Base-by-base conservation (phyloP, 2,329 filamentous ascomycete species). In the Aulographum hederae region DNA sequence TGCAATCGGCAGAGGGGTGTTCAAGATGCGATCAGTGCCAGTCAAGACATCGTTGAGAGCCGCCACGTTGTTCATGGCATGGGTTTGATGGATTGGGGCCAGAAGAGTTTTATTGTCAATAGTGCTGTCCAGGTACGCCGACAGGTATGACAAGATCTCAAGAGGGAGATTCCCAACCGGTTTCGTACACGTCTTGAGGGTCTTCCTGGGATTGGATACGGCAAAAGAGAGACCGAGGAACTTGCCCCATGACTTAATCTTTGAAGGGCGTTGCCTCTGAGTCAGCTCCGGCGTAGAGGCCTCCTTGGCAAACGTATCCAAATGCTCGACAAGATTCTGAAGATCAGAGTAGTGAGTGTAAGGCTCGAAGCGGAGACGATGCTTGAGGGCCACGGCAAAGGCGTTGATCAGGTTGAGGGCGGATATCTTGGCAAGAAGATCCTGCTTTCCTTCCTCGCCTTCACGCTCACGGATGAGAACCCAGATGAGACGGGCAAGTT, bases 151-250 rank as follows among this genome's bases (percentile, higher is more conserved):
- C 18, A 89, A 60, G 32, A 89, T 78, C 49, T 91, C 81, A 6
- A 86, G 61, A 0, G 81, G 81, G n/a, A 86, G 61, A 50, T 91
- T 85, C 33, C 81, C 81, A 10, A 86, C 63, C 1, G 80, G 78
- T 41, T 67, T 69, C 39, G 69, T 66, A 11, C 78, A 68, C 27
- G 67, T 65, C 63, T 89, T 89, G 52, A 89, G 61, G 28, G 67
- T 54, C 56, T 84, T 84, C 35, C 78, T 67, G 0, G 81, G 81
- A 53, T 89, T 89, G 32, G 73, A 78, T 35, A 71, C 65, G 4
- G 79, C 78, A 44, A 86, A 80, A 0, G 76, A 71, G 4, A 91
- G 52, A 3, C 81, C 81, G 0, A 91, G 65, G 40, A 78, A 79
- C 46, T 80, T 72, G 28, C 79, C 79, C 1, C 67, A 50, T 2